A percentile compares a stretch with the other conserved stretches of the same genome.
phyloP scores from a whole-genome alignment of 1,284 basidiomycete species.

The Cryptococcus neoformans region DNA sequence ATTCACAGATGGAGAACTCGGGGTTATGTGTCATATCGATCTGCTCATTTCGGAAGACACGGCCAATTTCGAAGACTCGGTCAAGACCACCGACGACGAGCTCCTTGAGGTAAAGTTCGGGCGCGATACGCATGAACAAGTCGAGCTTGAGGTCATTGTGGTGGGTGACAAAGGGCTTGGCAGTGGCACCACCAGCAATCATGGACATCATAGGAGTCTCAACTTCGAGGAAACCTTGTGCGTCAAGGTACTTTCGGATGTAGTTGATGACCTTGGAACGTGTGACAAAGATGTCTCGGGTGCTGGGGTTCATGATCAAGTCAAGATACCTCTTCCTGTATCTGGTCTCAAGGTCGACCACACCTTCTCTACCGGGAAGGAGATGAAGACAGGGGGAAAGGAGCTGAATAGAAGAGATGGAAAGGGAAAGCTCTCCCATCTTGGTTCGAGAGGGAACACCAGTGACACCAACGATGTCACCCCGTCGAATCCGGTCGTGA shows the following conservation, averaged over 20 bases:
- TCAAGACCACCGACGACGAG: slow-evolving; percentile 96
- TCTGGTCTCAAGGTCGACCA: slow-evolving; percentile 95
- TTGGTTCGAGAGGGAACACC: slow-evolving; percentile 90
- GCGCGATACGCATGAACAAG: slow-evolving; percentile 96
- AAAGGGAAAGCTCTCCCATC: slow-evolving; percentile 93
- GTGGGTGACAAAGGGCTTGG: slow-evolving; percentile 98
- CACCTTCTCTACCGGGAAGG: slow-evolving; percentile 75
- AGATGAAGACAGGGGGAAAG: slow-evolving; percentile 96
- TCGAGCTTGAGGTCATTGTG: slow-evolving; percentile 98
- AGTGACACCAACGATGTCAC: slow-evolving; percentile 91
- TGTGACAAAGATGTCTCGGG: slow-evolving; percentile 87
- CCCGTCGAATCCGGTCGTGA: slow-evolving; percentile 88
- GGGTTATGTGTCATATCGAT: slow-evolving; percentile 99
- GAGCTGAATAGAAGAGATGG: slow-evolving; percentile 75
- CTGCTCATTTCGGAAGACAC: slow-evolving; percentile 97
- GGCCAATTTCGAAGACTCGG: slow-evolving; percentile 96
- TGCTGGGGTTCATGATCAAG: slow-evolving; percentile 90
- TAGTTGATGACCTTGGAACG: slow-evolving; percentile 86
- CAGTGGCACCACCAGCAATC: slow-evolving; percentile 94
- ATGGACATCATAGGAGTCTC: slow-evolving; percentile 99
- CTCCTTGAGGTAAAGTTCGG: slow-evolving; percentile 97
- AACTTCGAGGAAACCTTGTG: slow-evolving; percentile 92
- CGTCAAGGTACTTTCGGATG: slow-evolving; percentile 85
- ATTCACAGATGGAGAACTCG: slow-evolving; percentile 98
- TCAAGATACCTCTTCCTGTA: slow-evolving; percentile 99